These are phyloP conservation scores for Penicillium italicum DNA, from an alignment of 2,329 filamentous ascomycete species.

Conservation along the genomic window DNA sequence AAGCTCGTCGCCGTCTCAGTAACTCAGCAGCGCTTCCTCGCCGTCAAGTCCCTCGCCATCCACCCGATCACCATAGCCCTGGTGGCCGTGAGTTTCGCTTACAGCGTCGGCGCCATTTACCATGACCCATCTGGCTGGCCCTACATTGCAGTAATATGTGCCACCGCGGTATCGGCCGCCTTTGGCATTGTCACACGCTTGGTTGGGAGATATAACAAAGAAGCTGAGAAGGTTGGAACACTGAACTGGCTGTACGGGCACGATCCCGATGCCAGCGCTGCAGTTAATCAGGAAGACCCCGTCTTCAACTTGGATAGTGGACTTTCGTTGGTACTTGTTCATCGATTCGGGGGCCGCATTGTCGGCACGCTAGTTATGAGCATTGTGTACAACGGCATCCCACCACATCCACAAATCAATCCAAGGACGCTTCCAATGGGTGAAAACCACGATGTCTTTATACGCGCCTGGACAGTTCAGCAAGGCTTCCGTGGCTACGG, in stretches of 20 bases:
- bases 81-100: conserved; percentile 38
- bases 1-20: conserved; percentile 75
- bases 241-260: conserved; percentile 60
- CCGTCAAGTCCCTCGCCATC: conserved; percentile 60
- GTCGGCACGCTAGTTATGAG: conserved; percentile 67
- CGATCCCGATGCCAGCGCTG: conserved; percentile 46
- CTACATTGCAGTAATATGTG: conserved; percentile 29
- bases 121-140: conserved; percentile 25
- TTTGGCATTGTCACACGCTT: conserved; percentile 60
- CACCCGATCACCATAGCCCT: conserved; percentile 52
- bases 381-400: conserved; percentile 12
- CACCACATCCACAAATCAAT: not conserved
- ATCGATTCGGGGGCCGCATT: conserved; percentile 48
- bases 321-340: not conserved
- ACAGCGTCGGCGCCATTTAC: conserved; percentile 42
- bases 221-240: conserved; percentile 57
- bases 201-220: conserved; percentile 59
- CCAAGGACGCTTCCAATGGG: conserved; percentile 1
- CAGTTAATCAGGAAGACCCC: not conserved
- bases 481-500: conserved; percentile 66
- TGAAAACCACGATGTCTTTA: conserved; percentile 41
- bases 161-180: conserved; percentile 61
- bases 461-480: conserved; percentile 79
- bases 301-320: not conserved
- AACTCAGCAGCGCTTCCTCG: conserved; percentile 72